phyloP scores from a whole-genome alignment of 257 asterid species.

The Solanum medicagineum region DNA sequence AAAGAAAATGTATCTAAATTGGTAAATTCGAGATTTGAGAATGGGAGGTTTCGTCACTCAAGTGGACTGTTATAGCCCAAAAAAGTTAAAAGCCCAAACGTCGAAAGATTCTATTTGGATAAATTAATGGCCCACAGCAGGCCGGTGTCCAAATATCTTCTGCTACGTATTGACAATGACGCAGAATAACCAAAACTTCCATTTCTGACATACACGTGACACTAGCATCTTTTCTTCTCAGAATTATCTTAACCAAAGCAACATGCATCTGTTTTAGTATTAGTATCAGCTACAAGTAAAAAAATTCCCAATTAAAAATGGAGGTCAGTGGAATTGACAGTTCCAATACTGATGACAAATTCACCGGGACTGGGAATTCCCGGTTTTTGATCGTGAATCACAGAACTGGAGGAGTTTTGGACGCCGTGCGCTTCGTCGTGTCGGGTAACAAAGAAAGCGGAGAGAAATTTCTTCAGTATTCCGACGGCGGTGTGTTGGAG shows the following conservation, averaged over 20 bases:
- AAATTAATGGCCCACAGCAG: neutral
- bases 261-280: neutral
- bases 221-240: neutral
- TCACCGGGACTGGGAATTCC: constrained; percentile 4
- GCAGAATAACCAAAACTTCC: too few species aligned
- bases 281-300: neutral
- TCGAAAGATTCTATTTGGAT: neutral
- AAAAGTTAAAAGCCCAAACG: neutral
- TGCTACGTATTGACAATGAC: too few species aligned
- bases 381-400: constrained; percentile 52
- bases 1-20: neutral
- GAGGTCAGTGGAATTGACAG: constrained; percentile 8
- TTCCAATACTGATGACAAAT: neutral
- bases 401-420: constrained; percentile 52
- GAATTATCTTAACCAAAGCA: neutral
- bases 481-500: neutral
- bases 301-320: neutral
- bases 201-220: neutral
- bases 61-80: neutral
- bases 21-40: neutral
- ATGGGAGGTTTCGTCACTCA: neutral
- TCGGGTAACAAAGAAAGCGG: constrained; percentile 26
- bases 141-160: neutral
- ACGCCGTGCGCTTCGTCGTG: constrained; percentile 42
- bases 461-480: constrained; percentile 41